Evolutionary conservation across 805 yeast species (phyloP).

Genomic region (Candida palmyrensis): DNA sequence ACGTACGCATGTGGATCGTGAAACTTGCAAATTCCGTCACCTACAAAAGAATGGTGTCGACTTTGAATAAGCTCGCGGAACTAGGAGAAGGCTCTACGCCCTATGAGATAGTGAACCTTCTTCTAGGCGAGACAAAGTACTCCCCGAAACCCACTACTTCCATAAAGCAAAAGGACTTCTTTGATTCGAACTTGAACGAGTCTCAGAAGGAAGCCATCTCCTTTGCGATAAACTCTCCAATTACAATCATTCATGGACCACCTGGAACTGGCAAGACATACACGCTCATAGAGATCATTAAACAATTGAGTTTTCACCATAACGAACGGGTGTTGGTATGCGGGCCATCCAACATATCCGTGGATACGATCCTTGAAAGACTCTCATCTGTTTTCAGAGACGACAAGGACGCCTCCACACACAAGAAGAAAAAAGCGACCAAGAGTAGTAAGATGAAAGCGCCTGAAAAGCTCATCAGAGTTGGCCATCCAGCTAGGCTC

Average conservation of each 20-base stretch:
- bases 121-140: slow-evolving; percentile 41
- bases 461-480: slow-evolving; percentile 53
- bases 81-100: slow-evolving; percentile 22
- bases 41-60: slow-evolving; percentile 72
- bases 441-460: slow-evolving; percentile 27
- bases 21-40: slow-evolving; percentile 66
- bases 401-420: slow-evolving; percentile 3
- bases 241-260: slow-evolving; percentile 70
- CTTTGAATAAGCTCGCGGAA: slow-evolving; percentile 62
- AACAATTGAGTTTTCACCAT: slow-evolving; percentile 52
- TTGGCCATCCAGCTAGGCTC: slow-evolving; percentile 93
- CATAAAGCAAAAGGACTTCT: slow-evolving; percentile 18
- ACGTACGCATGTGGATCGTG: slow-evolving; percentile 57
- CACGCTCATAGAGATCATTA: slow-evolving; percentile 75
- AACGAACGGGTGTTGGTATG: slow-evolving; percentile 68
- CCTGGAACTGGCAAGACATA: slow-evolving; percentile 84
- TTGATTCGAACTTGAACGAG: slow-evolving; percentile 47
- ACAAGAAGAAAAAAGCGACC: slow-evolving; percentile 20
- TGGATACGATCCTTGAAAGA: slow-evolving; percentile 85
- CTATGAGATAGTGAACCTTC: slow-evolving; percentile 33
- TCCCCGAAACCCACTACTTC: slow-evolving; percentile 14
- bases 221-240: slow-evolving; percentile 57
- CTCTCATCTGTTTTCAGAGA: slow-evolving; percentile 33
- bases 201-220: slow-evolving; percentile 73
- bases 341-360: slow-evolving; percentile 91